Conservation (phyloP, 2,329 filamentous ascomycete genomes). For the Uncinocarpus reesii region DNA sequence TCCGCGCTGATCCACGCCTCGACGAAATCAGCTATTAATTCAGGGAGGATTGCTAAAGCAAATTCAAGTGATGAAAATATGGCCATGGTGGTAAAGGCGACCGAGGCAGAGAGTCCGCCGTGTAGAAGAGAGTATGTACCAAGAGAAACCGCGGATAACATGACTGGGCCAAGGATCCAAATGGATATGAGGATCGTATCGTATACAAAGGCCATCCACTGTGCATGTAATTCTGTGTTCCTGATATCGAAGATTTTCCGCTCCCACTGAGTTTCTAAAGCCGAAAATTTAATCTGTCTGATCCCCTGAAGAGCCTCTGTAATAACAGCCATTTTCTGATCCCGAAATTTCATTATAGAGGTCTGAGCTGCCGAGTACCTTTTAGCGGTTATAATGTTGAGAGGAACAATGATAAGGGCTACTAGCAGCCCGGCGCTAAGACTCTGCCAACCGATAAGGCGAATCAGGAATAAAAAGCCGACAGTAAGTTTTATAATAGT, state of each 20-base stretch:
- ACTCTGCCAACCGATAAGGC: conserved; percentile 61
- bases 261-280: conserved; percentile 65
- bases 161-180: conserved; percentile 63
- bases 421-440: conserved; percentile 55
- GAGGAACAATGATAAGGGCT: conserved; percentile 54
- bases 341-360: conserved; percentile 62
- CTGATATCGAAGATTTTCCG: conserved; percentile 55
- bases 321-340: conserved; percentile 64
- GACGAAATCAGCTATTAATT: conserved; percentile 58
- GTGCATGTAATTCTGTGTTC: conserved; percentile 54
- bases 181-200: conserved; percentile 55
- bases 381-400: conserved; percentile 59
- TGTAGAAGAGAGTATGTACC: conserved; percentile 56
- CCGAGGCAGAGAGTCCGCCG: conserved; percentile 55
- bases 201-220: conserved; percentile 56
- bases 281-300: conserved; percentile 75
- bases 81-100: conserved; percentile 69
- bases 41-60: conserved; percentile 59
- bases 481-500: conserved; percentile 54
- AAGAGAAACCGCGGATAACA: conserved; percentile 61
- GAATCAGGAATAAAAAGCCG: conserved; percentile 56
- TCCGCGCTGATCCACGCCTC: conserved; percentile 64
- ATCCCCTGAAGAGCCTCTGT: conserved; percentile 70
- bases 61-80: conserved; percentile 65
- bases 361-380: conserved; percentile 56